These are phyloP conservation scores for Cryptococcus sp. DNA, from an alignment of 1,284 basidiomycete species.

Conservation along the genomic window DNA sequence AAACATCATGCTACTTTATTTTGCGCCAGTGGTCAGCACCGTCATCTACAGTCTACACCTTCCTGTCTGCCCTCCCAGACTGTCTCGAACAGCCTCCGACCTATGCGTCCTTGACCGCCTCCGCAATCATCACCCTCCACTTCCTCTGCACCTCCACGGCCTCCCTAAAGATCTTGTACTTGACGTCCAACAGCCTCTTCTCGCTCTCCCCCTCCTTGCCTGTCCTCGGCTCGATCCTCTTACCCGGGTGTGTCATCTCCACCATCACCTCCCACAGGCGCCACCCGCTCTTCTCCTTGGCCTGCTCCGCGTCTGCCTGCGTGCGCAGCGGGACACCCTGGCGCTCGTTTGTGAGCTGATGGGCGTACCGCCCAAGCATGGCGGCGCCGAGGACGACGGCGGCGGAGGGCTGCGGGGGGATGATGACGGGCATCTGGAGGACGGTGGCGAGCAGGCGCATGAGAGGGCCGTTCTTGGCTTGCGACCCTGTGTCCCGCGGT, in stretches of 20 bases:
- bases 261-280: conserved; percentile 92
- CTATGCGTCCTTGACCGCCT: conserved; percentile 19
- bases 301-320: conserved; percentile 53
- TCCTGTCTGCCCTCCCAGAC: too few relatives aligned
- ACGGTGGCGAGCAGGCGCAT: conserved; percentile 87
- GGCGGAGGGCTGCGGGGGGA: conserved; percentile 71
- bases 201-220: conserved; percentile 54
- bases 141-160: conserved; percentile 79
- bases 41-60: too few relatives aligned
- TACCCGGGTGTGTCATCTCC: conserved; percentile 86
- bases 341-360: conserved; percentile 55
- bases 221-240: conserved; percentile 65
- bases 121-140: conserved; percentile 42
- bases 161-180: conserved; percentile 92
- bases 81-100: background rate
- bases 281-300: conserved; percentile 59
- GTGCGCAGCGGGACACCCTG: conserved; percentile 41
- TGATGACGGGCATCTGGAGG: conserved; percentile 76
- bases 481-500: conserved; percentile 59
- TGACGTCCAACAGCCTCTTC: conserved; percentile 75
- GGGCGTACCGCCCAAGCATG: conserved; percentile 87
- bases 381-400: conserved; percentile 91
- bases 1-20: too few relatives aligned
- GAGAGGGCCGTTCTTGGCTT: conserved; percentile 75
- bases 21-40: too few relatives aligned